phyloP scores from a whole-genome alignment of 345 rosid genomes.

The Rhodamnia rubescens region DNA sequence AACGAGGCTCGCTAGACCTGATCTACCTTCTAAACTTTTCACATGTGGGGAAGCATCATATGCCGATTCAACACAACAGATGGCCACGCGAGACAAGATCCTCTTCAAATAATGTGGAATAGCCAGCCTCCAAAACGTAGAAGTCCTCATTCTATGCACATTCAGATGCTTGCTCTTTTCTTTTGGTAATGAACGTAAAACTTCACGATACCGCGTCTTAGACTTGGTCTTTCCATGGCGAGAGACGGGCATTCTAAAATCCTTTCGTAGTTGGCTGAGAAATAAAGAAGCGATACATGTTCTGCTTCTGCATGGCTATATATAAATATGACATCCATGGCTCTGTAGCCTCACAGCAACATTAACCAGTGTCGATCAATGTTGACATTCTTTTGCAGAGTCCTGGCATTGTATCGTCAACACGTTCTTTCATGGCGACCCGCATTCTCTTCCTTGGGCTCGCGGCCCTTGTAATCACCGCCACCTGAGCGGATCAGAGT shows the following conservation, averaged over 20 bases:
- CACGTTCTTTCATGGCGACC: neutral
- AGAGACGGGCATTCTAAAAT: neutral
- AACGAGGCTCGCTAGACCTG: neutral
- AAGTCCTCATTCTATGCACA: neutral
- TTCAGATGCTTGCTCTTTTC: neutral
- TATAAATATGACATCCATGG: neutral
- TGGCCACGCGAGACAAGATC: neutral
- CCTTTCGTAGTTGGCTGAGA: neutral
- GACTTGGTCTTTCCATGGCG: neutral
- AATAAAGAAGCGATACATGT: neutral
- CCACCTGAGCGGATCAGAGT: neutral
- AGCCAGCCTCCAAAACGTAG: neutral
- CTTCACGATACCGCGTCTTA: neutral
- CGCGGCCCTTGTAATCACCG: neutral
- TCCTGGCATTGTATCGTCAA: neutral
- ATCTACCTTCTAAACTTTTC: neutral
- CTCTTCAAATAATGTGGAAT: neutral
- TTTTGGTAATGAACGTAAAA: neutral
- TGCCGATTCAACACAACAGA: too few relatives aligned
- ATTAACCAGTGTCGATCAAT: neutral
- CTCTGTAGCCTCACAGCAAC: neutral
- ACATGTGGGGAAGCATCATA: neutral
- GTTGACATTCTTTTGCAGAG: neutral
- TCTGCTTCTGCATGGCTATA: neutral
- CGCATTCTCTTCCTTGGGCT: neutral